phyloP scores from a whole-genome alignment of 164 flowering plant species.

The Brasenia schreberi region DNA sequence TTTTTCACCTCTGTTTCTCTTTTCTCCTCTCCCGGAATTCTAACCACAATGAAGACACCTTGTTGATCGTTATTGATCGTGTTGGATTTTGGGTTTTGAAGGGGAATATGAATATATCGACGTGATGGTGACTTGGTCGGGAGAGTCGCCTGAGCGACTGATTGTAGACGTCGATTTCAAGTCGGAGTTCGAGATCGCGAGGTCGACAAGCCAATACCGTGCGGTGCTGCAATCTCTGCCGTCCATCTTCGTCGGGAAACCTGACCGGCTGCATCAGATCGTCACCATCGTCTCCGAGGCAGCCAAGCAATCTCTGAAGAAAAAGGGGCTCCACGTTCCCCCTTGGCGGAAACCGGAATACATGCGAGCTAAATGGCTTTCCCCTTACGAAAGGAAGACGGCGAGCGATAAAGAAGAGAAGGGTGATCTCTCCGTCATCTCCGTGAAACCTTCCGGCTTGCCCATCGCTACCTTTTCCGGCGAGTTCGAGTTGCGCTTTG shows the following conservation, averaged over 20 bases:
- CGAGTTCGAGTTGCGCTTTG: conserved; percentile 9
- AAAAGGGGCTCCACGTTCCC: conserved; percentile 75
- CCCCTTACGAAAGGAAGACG: conserved; percentile 19
- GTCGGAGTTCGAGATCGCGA: conserved; percentile 85
- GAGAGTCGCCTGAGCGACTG: conserved; percentile 23
- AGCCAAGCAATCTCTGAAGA: conserved; percentile 70
- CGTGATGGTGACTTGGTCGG: conserved; percentile 31
- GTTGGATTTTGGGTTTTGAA: conserved; percentile 11
- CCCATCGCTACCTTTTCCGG: conserved; percentile 7
- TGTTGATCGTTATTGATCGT: too few species aligned
- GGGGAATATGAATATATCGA: conserved; percentile 86
- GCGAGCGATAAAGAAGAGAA: background rate
- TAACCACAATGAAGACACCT: background rate
- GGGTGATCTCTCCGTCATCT: background rate
- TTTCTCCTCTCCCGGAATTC: background rate
- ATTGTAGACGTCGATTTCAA: conserved; percentile 72
- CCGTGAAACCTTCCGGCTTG: background rate
- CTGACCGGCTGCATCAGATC: conserved; percentile 62
- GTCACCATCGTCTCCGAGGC: conserved; percentile 58
- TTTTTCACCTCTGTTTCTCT: background rate
- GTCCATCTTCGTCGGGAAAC: conserved; percentile 59
- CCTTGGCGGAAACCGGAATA: conserved; percentile 81
- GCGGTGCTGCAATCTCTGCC: conserved; percentile 56
- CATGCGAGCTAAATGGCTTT: conserved; percentile 66
- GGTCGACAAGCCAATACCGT: conserved; percentile 59